phyloP scores from a whole-genome alignment of 1,284 basidiomycete genomes.

The Cryptococcus sp. region DNA sequence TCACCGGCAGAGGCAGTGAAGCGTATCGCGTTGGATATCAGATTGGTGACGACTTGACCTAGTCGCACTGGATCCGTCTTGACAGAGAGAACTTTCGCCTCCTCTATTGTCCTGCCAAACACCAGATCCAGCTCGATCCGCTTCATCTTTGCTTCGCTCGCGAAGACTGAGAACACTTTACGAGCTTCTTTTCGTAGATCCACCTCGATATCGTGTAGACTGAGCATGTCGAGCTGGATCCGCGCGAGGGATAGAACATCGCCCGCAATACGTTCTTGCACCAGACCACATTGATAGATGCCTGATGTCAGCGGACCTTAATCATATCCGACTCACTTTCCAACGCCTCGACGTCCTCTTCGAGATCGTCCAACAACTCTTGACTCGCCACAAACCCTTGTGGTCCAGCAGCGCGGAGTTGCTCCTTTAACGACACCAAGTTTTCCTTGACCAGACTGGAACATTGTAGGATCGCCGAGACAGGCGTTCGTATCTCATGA shows the following conservation, averaged over 20 bases:
- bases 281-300: slow-evolving; percentile 49
- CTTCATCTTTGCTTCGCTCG: slow-evolving; percentile 32
- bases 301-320: slow-evolving; percentile 14
- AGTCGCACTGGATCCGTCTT: slow-evolving; percentile 42
- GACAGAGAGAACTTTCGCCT: slow-evolving; percentile 12
- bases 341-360: slow-evolving; percentile 43
- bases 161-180: slow-evolving; percentile 27
- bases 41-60: slow-evolving; percentile 39
- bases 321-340: slow-evolving; percentile 24
- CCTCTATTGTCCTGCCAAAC: slow-evolving; percentile 19
- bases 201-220: slow-evolving; percentile 33
- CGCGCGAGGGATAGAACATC: slow-evolving; percentile 54
- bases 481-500: slow-evolving; percentile 40
- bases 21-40: slow-evolving; percentile 34
- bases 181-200: slow-evolving; percentile 39
- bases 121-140: slow-evolving; percentile 21
- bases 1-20: slow-evolving; percentile 24
- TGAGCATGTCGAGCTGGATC: slow-evolving; percentile 49
- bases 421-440: slow-evolving; percentile 24
- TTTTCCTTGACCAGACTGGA: slow-evolving; percentile 39
- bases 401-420: slow-evolving; percentile 6
- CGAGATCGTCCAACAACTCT: slow-evolving; percentile 35
- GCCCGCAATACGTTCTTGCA: slow-evolving; percentile 55
- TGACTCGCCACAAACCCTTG: slow-evolving; percentile 17
- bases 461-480: slow-evolving; percentile 39